Conservation (phyloP, 2,329 filamentous ascomycete species). For the Aspergillus candidus region DNA sequence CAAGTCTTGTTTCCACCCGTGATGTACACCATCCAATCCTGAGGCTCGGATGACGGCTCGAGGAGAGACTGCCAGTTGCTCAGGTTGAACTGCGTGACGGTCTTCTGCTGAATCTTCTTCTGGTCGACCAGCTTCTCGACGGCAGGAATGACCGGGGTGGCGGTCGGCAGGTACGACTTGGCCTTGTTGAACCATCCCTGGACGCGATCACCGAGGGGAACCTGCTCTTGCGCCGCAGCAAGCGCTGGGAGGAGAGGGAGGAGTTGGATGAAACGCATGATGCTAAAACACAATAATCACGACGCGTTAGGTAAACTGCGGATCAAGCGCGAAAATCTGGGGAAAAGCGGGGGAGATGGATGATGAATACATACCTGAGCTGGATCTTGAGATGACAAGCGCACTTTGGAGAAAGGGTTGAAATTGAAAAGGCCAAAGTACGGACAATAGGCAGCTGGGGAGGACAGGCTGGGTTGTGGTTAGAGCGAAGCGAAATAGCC, state of each 20-base stretch:
- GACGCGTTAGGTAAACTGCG: constrained; percentile 15
- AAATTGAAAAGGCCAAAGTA: constrained; percentile 15
- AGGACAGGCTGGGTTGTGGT: constrained; percentile 16
- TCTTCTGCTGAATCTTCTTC: constrained; percentile 44
- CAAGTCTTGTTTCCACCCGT: constrained; percentile 62
- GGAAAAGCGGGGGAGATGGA: constrained; percentile 3
- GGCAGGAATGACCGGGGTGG: constrained; percentile 29
- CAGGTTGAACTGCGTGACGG: constrained; percentile 49
- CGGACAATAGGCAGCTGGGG: constrained; percentile 21
- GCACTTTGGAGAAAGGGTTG: constrained; percentile 16
- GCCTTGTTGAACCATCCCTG: constrained; percentile 47
- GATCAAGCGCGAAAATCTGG: constrained; percentile 1
- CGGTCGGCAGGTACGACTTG: constrained; percentile 50
- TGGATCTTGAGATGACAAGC: constrained; percentile 9
- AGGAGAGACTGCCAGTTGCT: constrained; percentile 54
- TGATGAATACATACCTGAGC: constrained; percentile 15
- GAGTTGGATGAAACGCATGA: constrained; percentile 50
- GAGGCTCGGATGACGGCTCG: constrained; percentile 32
- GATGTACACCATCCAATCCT: constrained; percentile 56
- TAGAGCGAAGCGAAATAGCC: constrained; percentile 14
- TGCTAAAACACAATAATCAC: constrained; percentile 20
- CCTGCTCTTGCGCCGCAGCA: constrained; percentile 54
- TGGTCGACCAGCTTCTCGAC: constrained; percentile 38
- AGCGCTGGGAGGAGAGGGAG: constrained; percentile 45
- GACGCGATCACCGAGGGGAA: constrained; percentile 44